phyloP scores from a whole-genome alignment of 345 rosid species.

The Boechera divaricarpa region DNA sequence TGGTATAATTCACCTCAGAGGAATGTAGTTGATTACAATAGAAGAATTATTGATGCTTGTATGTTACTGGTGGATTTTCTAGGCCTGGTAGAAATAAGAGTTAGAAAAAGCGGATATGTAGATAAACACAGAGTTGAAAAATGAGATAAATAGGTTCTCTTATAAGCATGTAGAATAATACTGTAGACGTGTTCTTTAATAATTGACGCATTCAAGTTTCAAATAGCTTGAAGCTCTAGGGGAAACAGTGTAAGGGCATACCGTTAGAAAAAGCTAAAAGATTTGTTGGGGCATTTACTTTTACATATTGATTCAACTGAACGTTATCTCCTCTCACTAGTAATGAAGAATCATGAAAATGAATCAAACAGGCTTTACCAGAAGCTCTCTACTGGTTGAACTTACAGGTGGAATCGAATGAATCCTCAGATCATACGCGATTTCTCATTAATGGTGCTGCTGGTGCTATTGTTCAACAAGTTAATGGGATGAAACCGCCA shows the following conservation, averaged over 20 bases:
- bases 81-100: constrained; percentile 7
- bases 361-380: constrained; percentile 66
- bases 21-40: constrained; percentile 12
- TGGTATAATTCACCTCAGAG: constrained; percentile 11
- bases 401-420: constrained; percentile 77
- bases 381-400: constrained; percentile 99
- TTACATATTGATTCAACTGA: constrained; percentile 23
- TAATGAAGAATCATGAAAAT: constrained; percentile 75
- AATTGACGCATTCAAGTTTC: neutral
- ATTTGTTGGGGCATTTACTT: neutral
- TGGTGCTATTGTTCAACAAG: constrained; percentile 65
- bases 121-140: constrained; percentile 5
- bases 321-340: constrained; percentile 38
- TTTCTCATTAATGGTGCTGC: constrained; percentile 59
- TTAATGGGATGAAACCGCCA: constrained; percentile 39
- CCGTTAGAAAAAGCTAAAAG: neutral
- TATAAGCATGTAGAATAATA: neutral
- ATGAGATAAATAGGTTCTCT: neutral
- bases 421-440: constrained; percentile 64
- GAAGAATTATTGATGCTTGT: constrained; percentile 10
- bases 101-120: neutral
- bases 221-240: neutral
- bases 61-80: constrained; percentile 5
- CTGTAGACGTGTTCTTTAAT: constrained; percentile 6
- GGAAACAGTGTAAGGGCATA: constrained; percentile 9